phyloP scores from a whole-genome alignment of 352 stramenopile genomes.

The Globisporangium irregulare region DNA sequence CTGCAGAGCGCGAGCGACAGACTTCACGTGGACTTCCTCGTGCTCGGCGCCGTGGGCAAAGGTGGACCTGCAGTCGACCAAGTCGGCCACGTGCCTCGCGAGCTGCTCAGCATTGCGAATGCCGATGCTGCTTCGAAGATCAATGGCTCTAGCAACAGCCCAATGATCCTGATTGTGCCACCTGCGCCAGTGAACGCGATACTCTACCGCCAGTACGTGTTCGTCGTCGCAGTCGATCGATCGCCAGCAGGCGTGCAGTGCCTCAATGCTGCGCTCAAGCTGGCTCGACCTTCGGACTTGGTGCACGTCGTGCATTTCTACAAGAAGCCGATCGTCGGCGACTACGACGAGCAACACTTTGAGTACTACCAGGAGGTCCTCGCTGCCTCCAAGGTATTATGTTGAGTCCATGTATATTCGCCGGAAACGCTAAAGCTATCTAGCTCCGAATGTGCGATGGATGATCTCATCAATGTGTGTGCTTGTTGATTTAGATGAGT shows the following conservation, averaged over 20 bases:
- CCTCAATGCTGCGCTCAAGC: constrained; percentile 49
- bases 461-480: neutral
- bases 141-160: constrained; percentile 14
- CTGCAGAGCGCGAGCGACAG: constrained; percentile 22
- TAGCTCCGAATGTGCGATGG: neutral
- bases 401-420: neutral
- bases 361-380: constrained; percentile 34
- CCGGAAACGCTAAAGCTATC: neutral
- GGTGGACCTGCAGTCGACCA: constrained; percentile 53
- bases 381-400: constrained; percentile 12
- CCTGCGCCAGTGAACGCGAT: constrained; percentile 48
- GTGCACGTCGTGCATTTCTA: constrained; percentile 65
- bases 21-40: constrained; percentile 37
- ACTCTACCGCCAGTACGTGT: constrained; percentile 36
- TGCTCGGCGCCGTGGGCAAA: constrained; percentile 59
- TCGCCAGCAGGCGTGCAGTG: constrained; percentile 27
- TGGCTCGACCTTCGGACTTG: constrained; percentile 42
- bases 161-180: constrained; percentile 35
- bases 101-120: constrained; percentile 26
- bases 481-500: constrained; percentile 19
- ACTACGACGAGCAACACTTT: constrained; percentile 33
- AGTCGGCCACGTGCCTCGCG: constrained; percentile 51
- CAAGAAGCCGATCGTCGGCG: constrained; percentile 36
- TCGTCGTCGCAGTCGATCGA: constrained; percentile 55
- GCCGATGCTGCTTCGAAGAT: neutral